Base-by-base conservation (phyloP, 2,329 filamentous ascomycete genomes). In the Pseudogymnoascus destructans region DNA sequence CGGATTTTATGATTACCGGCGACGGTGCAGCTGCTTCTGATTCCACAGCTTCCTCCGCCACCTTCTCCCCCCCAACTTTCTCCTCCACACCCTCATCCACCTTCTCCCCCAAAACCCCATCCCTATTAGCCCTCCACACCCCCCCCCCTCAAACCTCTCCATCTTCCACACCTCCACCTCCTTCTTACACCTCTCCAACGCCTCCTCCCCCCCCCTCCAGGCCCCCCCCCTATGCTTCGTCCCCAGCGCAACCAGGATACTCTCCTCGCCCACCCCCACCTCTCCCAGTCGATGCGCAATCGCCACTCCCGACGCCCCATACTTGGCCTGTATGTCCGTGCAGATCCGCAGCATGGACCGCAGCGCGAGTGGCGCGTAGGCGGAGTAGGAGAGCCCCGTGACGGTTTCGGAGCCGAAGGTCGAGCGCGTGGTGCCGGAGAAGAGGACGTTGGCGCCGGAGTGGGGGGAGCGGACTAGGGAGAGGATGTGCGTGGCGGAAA, bases 111-210 rank as follows among this genome's bases (percentile, higher is more conserved):
- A 73, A 71, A 60, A 76, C 74, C 8, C 86, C 87, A 72, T 95
- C 90, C 63, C 85, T 74, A 73, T 96, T 96, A 61, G 87, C 89
- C 72, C 89, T 84, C 91, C 91, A 96, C 46, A 93, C 79, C 13
- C 84, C 87, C 83, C 85, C 1, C 80, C 85, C 49, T 79, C 82
- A 75, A 96, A 96, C 70, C 89, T 86, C 74, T 97, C 92, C 63
- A 83, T 76, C 74, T 96, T 96, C 92, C 92, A 96, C 40, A 98
- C 85, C 75, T 98, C 93, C n/a, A 89, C 89, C 63, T 78, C 82
- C 58, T 80, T 81, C 74, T 97, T 98, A 68, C 88, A 89, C 69
- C 81, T 75, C 74, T 97, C 92, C 60, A 97, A 73, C 32, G 90
- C 87, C 73, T 95, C 89, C 74, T 97, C 92, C 0, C 88, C 92